Base-by-base conservation (phyloP, 805 yeast genomes). In the Sugiyamaella qingdaonensis region DNA sequence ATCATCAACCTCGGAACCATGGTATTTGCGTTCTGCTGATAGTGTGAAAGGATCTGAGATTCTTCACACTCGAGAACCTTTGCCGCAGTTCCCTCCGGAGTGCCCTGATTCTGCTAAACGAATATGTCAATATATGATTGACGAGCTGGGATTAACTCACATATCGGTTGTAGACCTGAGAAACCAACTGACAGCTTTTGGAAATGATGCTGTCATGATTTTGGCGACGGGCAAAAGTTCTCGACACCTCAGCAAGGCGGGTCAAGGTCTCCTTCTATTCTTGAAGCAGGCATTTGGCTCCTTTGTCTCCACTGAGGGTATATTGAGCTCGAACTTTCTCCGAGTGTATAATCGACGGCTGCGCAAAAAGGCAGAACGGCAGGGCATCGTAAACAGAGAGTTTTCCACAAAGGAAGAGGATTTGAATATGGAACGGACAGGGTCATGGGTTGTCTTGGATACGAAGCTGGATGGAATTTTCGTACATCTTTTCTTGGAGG, bases 401-500 rank as follows among this genome's bases (percentile, higher is more conserved):
- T 41, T 37, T 21, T 27, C 39, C 14, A 27, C 49, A 0, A 74
- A 76, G 1, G 80, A 80, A 58, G 78, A 78, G 54, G 81, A 78
- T 52, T 87, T 13, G 58, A 69, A 3, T 65, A 61, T 18, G 52
- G 51, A 16, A 10, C 44, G 54, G 10, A 46, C 52, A 7, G 89
- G 88, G 60, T 79, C 87, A 24, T 91, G 98, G 98, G 81, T 88
- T 19, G 81, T 88, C 78, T 73, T 90, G 46, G 89, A 88, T 61
- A 78, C 88, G 47, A 73, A 76, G 27, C 68, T 79, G 1, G 85
- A 84, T 55, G 80, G 81, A 36, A 78, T 89, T 2, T 78, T 75
- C 51, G 76, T 91, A 32, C 96, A 91, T 68, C 68, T 91, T 14
- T 69, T 91, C 62, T 88, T 96, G 0, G 74, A 76, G 3, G 83